phyloP scores from a whole-genome alignment of 1,284 basidiomycete species.

The Blastosporella zonata region DNA sequence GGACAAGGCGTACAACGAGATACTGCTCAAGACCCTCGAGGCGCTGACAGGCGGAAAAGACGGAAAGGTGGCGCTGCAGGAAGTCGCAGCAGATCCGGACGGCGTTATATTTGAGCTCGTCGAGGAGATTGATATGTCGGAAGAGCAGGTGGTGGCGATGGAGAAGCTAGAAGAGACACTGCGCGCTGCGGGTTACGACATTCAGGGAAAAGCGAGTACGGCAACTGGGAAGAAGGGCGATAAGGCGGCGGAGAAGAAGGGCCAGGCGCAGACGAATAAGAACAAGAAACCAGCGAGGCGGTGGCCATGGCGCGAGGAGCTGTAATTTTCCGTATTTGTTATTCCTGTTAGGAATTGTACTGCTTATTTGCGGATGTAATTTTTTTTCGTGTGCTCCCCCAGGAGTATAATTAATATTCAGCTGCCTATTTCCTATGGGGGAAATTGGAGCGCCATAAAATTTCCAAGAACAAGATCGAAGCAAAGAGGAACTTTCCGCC shows the following conservation, averaged over 20 bases:
- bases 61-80: constrained; percentile 36
- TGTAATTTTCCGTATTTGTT: constrained; percentile 11
- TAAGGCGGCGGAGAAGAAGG: constrained; percentile 14
- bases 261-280: constrained; percentile 15
- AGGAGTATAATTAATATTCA: neutral
- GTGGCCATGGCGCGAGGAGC: constrained; percentile 18
- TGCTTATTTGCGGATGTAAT: constrained; percentile 4
- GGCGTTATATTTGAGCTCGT: constrained; percentile 58
- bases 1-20: constrained; percentile 31
- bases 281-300: constrained; percentile 14
- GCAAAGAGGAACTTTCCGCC: constrained; percentile 1
- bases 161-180: constrained; percentile 37
- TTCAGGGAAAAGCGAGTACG: constrained; percentile 25
- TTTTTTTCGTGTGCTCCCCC: neutral
- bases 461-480: neutral
- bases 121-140: constrained; percentile 42
- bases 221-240: constrained; percentile 14
- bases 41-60: constrained; percentile 38
- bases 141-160: constrained; percentile 28
- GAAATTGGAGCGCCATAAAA: neutral
- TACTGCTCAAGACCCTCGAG: constrained; percentile 40
- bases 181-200: constrained; percentile 42
- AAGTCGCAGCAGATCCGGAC: constrained; percentile 43
- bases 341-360: constrained; percentile 2
- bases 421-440: neutral